phyloP scores from a whole-genome alignment of 108 stramenopile genomes.

The Cylindrotheca fusiformis region DNA sequence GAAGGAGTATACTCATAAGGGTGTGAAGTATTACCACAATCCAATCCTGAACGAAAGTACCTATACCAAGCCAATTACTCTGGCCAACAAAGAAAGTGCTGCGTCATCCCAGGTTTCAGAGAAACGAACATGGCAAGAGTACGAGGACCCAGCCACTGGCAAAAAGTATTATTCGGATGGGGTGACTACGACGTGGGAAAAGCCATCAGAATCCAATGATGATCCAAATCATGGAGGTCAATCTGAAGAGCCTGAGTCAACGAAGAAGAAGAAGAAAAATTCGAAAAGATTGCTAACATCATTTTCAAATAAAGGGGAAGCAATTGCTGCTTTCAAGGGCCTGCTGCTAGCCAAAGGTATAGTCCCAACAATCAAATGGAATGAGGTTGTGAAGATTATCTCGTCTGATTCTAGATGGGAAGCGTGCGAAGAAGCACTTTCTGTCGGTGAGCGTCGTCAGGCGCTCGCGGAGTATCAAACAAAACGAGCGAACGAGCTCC shows the following conservation, averaged over 20 bases:
- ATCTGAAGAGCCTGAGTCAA: background rate
- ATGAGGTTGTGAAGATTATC: constrained; percentile 65
- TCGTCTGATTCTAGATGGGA: constrained; percentile 69
- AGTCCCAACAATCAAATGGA: constrained; percentile 65
- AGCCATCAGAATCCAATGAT: constrained; percentile 36
- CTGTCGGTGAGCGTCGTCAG: constrained; percentile 77
- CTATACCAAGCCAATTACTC: constrained; percentile 51
- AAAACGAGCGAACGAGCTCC: constrained; percentile 79
- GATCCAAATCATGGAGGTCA: constrained; percentile 9
- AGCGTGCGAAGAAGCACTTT: constrained; percentile 41
- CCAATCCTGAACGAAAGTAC: constrained; percentile 51
- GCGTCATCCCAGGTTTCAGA: constrained; percentile 7
- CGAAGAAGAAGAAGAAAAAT: constrained; percentile 44
- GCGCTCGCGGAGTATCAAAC: constrained; percentile 87
- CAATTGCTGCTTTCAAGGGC: constrained; percentile 79
- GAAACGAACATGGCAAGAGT: constrained; percentile 57
- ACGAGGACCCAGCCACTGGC: constrained; percentile 59
- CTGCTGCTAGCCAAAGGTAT: constrained; percentile 73
- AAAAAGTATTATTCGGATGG: constrained; percentile 85
- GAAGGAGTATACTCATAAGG: constrained; percentile 53
- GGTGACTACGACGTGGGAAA: constrained; percentile 72
- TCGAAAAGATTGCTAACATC: background rate
- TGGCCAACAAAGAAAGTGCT: constrained; percentile 20
- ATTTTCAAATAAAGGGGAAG: constrained; percentile 70
- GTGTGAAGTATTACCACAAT: constrained; percentile 70